Evolutionary conservation across 169 alveolate genomes (phyloP), one percentile per base, ranked within the genome.

Genomic region (Cyclospora cayetanensis): DNA sequence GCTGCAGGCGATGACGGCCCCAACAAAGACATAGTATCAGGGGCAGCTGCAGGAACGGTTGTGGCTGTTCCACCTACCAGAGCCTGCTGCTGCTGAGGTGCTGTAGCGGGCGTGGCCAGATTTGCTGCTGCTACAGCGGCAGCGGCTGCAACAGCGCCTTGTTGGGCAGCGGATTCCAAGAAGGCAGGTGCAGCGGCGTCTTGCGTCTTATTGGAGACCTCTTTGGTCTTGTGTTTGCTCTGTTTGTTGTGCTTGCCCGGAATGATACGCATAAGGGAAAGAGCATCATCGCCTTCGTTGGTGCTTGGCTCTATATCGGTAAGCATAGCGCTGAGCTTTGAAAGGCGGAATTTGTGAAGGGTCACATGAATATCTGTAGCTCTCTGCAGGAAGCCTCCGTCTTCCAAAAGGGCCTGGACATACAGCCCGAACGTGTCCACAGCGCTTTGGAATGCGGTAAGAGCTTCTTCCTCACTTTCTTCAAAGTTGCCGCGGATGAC

Each of bases 321-420:
- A 29, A 85, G 20, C 66, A 85, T 20, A 0, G 43, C 68, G 37
- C 46, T 52, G 18, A 85, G 27, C 20, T 85, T 85, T 22, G 29
- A 27, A 37, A 85, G 37, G 34, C 85, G 77, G 39, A 85, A 65
- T 29, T 66, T 37, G 52, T 85, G 65, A 52, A 65, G 35, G 41
- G 27, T n/a, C 35, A 41, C 18, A 42, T 85, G 84, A 18, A 85
- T 53, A 1, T 65, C 72, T 37, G 25, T 39, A 3, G 92, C 92
- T 15, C 84, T 52, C 18, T 85, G 85, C 22, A 66, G 29, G 22
- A 85, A 63, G 39, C 92, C 92, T n/a, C 84, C 92, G 3, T 85
- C 74, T 53, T 85, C 85, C 31, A 85, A 53, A 11, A 85, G 82
- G 9, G 18, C 46, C 39, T 43, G 66, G 18, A 65, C 55, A 39